phyloP scores from a whole-genome alignment of 768 basidiomycete species.

The Amanita muscaria region DNA sequence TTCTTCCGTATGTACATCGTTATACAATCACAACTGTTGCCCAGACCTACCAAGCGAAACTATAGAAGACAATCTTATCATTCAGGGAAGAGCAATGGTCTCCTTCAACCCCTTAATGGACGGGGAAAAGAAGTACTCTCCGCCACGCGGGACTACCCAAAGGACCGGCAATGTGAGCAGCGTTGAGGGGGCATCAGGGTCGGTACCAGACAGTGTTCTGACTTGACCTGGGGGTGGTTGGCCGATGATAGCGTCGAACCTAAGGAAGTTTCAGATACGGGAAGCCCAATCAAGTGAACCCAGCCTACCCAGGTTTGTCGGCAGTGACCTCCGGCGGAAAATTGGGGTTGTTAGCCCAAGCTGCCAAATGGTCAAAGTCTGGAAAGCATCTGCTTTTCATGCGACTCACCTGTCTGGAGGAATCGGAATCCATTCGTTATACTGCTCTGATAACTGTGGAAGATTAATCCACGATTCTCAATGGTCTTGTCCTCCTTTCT shows the following conservation, averaged over 20 bases:
- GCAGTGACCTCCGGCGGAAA: constrained; percentile 26
- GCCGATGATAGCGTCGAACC: constrained; percentile 43
- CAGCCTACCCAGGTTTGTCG: constrained; percentile 22
- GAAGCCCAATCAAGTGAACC: not conserved
- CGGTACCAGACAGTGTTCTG: constrained; percentile 20
- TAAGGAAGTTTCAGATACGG: constrained; percentile 10
- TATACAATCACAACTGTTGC: no score
- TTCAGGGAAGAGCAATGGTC: no score
- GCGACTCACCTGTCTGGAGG: constrained; percentile 28
- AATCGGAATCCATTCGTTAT: constrained; percentile 33
- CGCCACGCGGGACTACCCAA: constrained; percentile 38
- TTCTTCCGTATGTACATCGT: no score
- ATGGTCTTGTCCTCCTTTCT: constrained; percentile 25
- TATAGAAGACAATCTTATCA: no score
- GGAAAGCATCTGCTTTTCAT: not conserved
- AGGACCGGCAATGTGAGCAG: constrained; percentile 22
- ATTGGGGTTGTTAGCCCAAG: constrained; percentile 28
- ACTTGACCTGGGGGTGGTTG: constrained; percentile 19
- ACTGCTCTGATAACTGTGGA: constrained; percentile 35
- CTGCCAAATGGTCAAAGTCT: constrained; percentile 13
- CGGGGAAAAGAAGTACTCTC: constrained; percentile 47
- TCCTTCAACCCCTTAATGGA: constrained; percentile 35
- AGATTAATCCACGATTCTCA: constrained; percentile 41
- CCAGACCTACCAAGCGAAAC: no score
- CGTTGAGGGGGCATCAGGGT: constrained; percentile 24